Percentiles rank a stretch among this genome's conserved stretches.
Conservation (phyloP, 164 flowering plant genomes). For the Akebia trifoliata region DNA sequence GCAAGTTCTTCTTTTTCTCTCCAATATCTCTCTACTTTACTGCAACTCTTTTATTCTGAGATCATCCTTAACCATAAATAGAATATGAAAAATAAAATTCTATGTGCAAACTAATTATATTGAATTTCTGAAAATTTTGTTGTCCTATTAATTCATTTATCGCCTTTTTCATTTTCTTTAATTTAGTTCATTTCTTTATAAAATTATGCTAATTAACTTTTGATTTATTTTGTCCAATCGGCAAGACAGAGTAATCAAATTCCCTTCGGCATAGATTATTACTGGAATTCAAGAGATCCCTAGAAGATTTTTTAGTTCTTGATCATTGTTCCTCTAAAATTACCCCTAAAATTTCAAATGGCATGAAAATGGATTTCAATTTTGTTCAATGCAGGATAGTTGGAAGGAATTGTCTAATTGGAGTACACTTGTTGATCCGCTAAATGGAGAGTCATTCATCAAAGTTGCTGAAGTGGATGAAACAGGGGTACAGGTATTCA, state of each 20-base stretch:
- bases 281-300: neutral
- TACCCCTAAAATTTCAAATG: neutral
- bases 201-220: too few relatives aligned
- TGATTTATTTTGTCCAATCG: neutral
- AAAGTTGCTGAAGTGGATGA: constrained; percentile 81
- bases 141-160: too few relatives aligned
- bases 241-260: neutral
- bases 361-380: neutral
- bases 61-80: too few relatives aligned
- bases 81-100: too few relatives aligned
- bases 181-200: too few relatives aligned
- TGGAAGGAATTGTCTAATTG: constrained; percentile 66
- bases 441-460: constrained; percentile 92
- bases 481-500: constrained; percentile 67
- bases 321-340: neutral
- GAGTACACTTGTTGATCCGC: constrained; percentile 72
- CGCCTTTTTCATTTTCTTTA: too few relatives aligned
- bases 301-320: neutral
- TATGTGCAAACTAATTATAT: too few relatives aligned
- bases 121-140: too few relatives aligned
- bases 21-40: too few relatives aligned
- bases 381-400: constrained; percentile 70
- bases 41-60: too few relatives aligned
- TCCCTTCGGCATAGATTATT: neutral
- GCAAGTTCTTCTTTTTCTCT: too few relatives aligned